Percentiles rank a stretch among this genome's conserved stretches.
Evolutionary conservation across 2,329 filamentous ascomycete genomes (phyloP).

Genomic region (Calonectria leucothoes): DNA sequence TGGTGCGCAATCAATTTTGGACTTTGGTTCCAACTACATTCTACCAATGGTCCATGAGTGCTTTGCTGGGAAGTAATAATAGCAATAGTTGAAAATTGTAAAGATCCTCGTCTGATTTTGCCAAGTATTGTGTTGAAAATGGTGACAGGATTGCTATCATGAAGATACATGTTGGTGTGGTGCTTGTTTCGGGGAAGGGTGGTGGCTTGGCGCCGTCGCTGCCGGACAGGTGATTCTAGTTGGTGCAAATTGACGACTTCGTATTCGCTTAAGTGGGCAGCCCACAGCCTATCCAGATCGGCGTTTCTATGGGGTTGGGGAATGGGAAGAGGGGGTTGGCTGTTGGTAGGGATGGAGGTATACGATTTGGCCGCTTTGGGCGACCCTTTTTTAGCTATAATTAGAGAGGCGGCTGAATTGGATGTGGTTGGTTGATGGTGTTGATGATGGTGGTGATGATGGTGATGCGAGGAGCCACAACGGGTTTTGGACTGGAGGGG

Average conservation of each 20-base stretch:
- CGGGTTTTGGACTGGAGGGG: background rate
- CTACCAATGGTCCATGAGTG: constrained; percentile 4
- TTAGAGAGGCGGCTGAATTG: background rate
- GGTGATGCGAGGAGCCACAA: background rate
- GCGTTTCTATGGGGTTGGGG: constrained; percentile 9
- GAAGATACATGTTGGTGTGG: background rate
- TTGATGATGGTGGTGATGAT: background rate
- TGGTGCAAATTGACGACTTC: constrained; percentile 23
- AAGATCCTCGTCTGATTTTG: background rate
- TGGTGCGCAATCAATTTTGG: constrained; percentile 18
- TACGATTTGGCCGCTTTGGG: background rate
- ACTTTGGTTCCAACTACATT: constrained; percentile 10
- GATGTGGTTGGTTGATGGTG: constrained; percentile 4
- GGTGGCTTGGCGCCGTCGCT: constrained; percentile 20
- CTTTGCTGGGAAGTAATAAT: constrained; percentile 26
- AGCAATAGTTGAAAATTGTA: background rate
- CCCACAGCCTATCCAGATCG: constrained; percentile 11
- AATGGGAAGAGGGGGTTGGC: background rate
- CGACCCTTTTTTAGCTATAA: background rate
- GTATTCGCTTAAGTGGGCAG: constrained; percentile 25
- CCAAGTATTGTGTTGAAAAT: background rate
- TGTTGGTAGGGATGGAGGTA: background rate
- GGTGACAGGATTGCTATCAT: background rate
- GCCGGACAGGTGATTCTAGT: constrained; percentile 11
- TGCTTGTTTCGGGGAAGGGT: background rate